Evolutionary conservation across 495 filamentous ascomycete genomes (phyloP).

Genomic region (Staphylotrichum longicolle): DNA sequence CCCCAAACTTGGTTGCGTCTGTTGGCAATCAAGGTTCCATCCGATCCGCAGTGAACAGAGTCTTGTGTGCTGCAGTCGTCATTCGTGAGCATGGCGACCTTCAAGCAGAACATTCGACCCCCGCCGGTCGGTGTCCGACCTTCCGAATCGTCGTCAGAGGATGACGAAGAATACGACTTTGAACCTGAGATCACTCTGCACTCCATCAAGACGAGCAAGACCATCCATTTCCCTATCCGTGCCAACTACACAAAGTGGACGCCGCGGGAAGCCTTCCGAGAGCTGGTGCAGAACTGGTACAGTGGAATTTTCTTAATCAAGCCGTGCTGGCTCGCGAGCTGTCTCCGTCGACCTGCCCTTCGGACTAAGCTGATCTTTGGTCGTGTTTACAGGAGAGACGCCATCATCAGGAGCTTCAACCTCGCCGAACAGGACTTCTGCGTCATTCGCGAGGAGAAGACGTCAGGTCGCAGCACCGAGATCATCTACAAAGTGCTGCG

Average conservation of each 20-base stretch:
- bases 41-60: too few species aligned
- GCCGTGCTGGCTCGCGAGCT: too few species aligned
- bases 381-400: not conserved
- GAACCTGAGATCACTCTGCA: slow-evolving; percentile 4
- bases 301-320: not conserved
- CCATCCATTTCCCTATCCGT: slow-evolving; percentile 19
- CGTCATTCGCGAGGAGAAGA: slow-evolving; percentile 2
- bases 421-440: slow-evolving; percentile 5
- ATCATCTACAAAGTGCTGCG: slow-evolving; percentile 16
- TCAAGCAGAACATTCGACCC: too few species aligned
- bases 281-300: slow-evolving; percentile 27
- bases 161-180: slow-evolving; percentile 10
- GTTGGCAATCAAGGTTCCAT: too few species aligned
- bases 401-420: not conserved
- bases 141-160: not conserved
- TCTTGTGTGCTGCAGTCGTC: too few species aligned
- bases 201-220: slow-evolving; percentile 17
- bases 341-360: not conserved
- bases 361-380: too few species aligned
- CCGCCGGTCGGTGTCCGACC: too few species aligned
- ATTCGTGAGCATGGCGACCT: too few species aligned
- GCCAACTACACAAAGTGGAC: slow-evolving; percentile 25
- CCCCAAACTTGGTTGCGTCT: too few species aligned
- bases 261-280: slow-evolving; percentile 22
- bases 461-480: slow-evolving; percentile 18